Percentiles rank a stretch among this genome's conserved stretches.
These are phyloP conservation scores for Amphicarpaea edgeworthii DNA, from an alignment of 306 rosid species.

Conservation along the genomic window DNA sequence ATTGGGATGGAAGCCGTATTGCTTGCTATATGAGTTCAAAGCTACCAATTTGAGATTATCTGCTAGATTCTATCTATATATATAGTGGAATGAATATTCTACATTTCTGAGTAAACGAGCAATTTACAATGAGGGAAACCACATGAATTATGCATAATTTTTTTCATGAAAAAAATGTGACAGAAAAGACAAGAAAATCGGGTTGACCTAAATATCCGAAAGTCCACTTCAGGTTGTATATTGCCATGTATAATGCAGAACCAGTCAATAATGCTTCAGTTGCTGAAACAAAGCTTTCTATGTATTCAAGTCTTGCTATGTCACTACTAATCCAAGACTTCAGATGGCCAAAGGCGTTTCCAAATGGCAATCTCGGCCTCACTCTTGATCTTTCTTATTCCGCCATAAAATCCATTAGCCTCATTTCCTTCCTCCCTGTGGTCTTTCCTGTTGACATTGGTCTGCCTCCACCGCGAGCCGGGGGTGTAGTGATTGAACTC, in stretches of 20 bases:
- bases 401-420: slow-evolving; percentile 87
- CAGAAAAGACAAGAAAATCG: not conserved
- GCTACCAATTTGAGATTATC: slow-evolving; percentile 25
- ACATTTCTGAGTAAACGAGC: slow-evolving; percentile 46
- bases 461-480: slow-evolving; percentile 75
- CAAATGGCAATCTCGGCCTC: slow-evolving; percentile 64
- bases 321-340: slow-evolving; percentile 58
- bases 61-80: slow-evolving; percentile 44
- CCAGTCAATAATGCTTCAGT: slow-evolving; percentile 32
- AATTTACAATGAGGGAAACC: slow-evolving; percentile 51
- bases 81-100: slow-evolving; percentile 50
- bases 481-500: slow-evolving; percentile 81
- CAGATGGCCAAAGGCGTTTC: slow-evolving; percentile 77
- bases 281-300: slow-evolving; percentile 9
- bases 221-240: slow-evolving; percentile 19
- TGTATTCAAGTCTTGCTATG: slow-evolving; percentile 18
- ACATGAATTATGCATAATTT: slow-evolving; percentile 37
- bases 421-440: slow-evolving; percentile 82
- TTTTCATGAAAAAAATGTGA: slow-evolving; percentile 32
- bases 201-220: slow-evolving; percentile 22
- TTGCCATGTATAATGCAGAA: slow-evolving; percentile 18
- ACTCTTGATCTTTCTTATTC: slow-evolving; percentile 68
- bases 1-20: not conserved
- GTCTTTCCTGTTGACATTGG: slow-evolving; percentile 60
- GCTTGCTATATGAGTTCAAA: slow-evolving; percentile 28